Evolutionary conservation across 768 basidiomycete species (phyloP).

Genomic region (Rhodotorula graminis): DNA sequence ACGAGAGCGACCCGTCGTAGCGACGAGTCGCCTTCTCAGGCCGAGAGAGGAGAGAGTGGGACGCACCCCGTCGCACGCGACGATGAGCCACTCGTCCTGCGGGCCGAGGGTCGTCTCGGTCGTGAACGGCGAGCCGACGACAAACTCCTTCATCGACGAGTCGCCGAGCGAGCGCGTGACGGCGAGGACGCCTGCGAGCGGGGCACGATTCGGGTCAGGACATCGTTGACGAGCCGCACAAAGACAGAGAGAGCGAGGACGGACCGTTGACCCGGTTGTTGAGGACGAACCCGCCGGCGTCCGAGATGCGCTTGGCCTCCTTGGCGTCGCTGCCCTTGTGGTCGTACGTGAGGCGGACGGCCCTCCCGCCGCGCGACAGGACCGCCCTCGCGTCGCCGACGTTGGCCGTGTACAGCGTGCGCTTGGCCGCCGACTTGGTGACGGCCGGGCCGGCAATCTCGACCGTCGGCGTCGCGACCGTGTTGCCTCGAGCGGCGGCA

Average conservation of each 20-base stretch:
- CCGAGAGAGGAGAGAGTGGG: not conserved
- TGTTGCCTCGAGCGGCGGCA: not conserved
- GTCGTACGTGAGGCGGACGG: conserved; percentile 91
- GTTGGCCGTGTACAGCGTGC: conserved; percentile 78
- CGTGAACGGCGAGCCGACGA: conserved; percentile 94
- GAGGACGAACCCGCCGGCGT: conserved; percentile 98
- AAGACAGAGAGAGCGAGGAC: conserved; percentile 56
- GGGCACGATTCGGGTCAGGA: conserved; percentile 58
- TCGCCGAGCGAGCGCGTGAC: conserved; percentile 95
- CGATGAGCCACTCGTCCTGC: conserved; percentile 81
- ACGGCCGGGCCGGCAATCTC: conserved; percentile 26
- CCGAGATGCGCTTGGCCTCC: conserved; percentile 94
- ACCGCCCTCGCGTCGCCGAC: conserved; percentile 95
- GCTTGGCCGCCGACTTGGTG: conserved; percentile 19
- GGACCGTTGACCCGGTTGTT: conserved; percentile 91
- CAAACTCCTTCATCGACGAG: conserved; percentile 98
- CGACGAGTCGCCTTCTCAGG: not conserved
- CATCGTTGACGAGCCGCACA: conserved; percentile 64
- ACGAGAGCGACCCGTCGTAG: not conserved
- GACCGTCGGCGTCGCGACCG: conserved; percentile 15
- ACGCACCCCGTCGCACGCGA: conserved; percentile 75
- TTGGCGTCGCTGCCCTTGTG: conserved; percentile 97
- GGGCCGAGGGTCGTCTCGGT: conserved; percentile 91
- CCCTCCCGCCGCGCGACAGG: conserved; percentile 81
- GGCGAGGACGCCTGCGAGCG: conserved; percentile 69